Conservation (phyloP, 2,329 filamentous ascomycete genomes). For the Dothideomycetes sp. region DNA sequence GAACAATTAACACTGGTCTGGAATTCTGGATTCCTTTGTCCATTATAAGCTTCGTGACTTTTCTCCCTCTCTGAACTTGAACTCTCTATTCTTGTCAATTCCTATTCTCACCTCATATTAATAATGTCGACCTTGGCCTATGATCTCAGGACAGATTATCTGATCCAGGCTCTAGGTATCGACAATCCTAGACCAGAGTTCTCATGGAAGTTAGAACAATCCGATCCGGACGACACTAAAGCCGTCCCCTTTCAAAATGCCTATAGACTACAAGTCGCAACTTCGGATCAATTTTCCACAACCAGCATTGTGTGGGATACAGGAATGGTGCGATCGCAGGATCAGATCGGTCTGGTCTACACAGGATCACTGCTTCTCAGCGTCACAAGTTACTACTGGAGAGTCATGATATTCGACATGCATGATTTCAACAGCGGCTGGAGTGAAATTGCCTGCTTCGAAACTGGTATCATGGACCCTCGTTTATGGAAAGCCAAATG, state of each 20-base stretch:
- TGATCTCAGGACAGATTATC: conserved; percentile 5
- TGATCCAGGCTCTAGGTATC: conserved; percentile 3
- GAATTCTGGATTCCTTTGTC: no score
- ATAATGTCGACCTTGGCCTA: conserved; percentile 5
- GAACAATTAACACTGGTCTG: no score
- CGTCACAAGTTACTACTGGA: conserved; percentile 8
- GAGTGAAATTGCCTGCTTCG: background rate
- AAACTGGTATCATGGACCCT: conserved; percentile 5
- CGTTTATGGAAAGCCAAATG: conserved; percentile 10
- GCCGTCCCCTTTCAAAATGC: background rate
- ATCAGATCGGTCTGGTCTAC: conserved; percentile 4
- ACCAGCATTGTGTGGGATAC: conserved; percentile 4
- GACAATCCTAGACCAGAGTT: conserved; percentile 9
- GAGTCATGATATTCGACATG: conserved; percentile 2
- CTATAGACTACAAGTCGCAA: conserved; percentile 4
- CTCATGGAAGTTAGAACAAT: conserved; percentile 4
- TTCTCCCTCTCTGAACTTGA: no score
- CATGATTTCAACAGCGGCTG: conserved; percentile 1
- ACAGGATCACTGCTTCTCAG: background rate
- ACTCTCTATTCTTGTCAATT: no score
- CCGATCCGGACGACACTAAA: background rate
- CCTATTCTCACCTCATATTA: no score
- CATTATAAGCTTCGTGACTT: no score
- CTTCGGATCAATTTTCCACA: background rate
- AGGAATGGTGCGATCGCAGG: background rate